These are phyloP conservation scores for Diaporthe aspalathi DNA, from an alignment of 2,329 filamentous ascomycete genomes.

Conservation along the genomic window DNA sequence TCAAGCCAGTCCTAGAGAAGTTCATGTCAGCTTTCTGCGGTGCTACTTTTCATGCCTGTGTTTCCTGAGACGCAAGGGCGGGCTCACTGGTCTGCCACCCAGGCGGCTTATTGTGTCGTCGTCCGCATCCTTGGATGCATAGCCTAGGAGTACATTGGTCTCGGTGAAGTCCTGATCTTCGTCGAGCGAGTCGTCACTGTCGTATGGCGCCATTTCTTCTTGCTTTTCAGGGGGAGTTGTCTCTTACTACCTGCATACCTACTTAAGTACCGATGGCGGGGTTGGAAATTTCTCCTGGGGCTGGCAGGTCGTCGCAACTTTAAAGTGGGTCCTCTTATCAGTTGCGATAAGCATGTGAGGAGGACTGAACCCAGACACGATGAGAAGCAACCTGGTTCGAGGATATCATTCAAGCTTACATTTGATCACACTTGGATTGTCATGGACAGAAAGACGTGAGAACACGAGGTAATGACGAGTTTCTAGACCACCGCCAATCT, in stretches of 20 bases:
- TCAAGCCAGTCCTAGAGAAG: constrained; percentile 82
- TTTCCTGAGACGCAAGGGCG: background rate
- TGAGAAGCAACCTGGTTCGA: background rate
- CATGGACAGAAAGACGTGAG: background rate
- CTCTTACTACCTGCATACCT: constrained; percentile 4
- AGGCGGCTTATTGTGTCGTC: constrained; percentile 89
- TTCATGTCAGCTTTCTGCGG: constrained; percentile 39
- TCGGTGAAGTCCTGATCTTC: constrained; percentile 77
- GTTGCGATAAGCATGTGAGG: constrained; percentile 34
- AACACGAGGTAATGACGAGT: background rate
- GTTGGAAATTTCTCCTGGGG: constrained; percentile 34
- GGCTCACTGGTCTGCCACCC: constrained; percentile 82
- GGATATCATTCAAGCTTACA: background rate
- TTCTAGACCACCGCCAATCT: constrained; percentile 27
- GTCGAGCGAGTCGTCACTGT: constrained; percentile 85
- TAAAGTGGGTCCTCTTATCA: constrained; percentile 38
- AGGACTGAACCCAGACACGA: background rate
- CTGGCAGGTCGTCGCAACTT: constrained; percentile 32
- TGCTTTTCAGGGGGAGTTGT: constrained; percentile 35
- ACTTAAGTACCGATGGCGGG: too few species aligned
- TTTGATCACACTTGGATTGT: background rate
- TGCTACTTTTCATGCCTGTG: background rate
- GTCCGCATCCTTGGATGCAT: constrained; percentile 81
- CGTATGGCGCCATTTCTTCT: constrained; percentile 76
- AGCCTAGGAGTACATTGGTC: constrained; percentile 91